These are phyloP conservation scores for Cnidoscolus chayamansa DNA, from an alignment of 441 rosid species.

Conservation along the genomic window DNA sequence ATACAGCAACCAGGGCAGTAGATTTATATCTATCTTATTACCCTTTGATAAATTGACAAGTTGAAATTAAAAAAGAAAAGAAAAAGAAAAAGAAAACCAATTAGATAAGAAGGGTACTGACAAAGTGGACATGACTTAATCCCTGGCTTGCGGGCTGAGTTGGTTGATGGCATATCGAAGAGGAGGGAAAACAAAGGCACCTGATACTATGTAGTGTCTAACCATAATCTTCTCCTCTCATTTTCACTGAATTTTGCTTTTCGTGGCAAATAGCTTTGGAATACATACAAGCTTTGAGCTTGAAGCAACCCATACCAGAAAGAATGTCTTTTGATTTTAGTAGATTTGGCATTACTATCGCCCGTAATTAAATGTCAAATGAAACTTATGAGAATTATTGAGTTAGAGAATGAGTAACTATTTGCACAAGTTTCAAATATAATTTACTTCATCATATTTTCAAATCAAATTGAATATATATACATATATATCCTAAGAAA, in stretches of 20 bases:
- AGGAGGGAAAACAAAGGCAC: constrained; percentile 30
- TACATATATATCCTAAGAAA: no score
- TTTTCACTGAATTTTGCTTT: constrained; percentile 23
- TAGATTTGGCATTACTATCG: no score
- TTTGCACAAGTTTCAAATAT: no score
- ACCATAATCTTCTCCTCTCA: constrained; percentile 18
- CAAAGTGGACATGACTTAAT: constrained; percentile 16
- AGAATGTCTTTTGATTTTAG: not conserved
- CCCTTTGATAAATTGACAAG: not conserved
- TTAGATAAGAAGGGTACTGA: constrained; percentile 8
- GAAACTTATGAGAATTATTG: no score
- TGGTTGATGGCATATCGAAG: constrained; percentile 33
- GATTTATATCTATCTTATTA: no score
- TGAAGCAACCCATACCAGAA: constrained; percentile 20
- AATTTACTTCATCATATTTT: no score
- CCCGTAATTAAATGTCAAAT: no score
- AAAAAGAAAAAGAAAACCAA: not conserved
- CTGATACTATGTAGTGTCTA: constrained; percentile 36
- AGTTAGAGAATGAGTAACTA: no score
- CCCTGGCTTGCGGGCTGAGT: constrained; percentile 21
- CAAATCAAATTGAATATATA: no score
- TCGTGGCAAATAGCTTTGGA: constrained; percentile 26
- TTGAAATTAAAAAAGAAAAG: not conserved
- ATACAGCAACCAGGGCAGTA: no score
- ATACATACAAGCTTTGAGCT: constrained; percentile 14